Conservation (phyloP, 2,329 filamentous ascomycete species). For the Ceratocystis huliohia region DNA sequence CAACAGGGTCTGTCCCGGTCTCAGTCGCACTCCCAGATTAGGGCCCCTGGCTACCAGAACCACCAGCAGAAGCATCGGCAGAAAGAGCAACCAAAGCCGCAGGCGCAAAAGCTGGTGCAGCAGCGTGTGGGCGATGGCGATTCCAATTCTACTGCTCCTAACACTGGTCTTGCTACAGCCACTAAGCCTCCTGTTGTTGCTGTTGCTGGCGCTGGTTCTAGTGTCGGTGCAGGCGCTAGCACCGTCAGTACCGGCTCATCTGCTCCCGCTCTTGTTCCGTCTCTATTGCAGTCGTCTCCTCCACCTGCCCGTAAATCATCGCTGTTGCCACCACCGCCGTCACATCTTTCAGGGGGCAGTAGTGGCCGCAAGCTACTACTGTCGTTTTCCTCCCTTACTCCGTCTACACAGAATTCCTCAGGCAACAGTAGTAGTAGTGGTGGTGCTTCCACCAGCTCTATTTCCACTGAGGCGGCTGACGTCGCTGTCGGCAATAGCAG, state of each 20-base stretch:
- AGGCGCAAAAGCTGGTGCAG: background rate
- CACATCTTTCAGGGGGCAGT: background rate
- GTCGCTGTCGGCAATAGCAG: background rate
- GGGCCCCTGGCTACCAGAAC: background rate
- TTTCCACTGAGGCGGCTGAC: background rate
- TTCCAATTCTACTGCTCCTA: no score
- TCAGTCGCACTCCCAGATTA: background rate
- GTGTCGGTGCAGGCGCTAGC: background rate
- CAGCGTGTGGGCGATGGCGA: no score
- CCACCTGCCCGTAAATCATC: conserved; percentile 4
- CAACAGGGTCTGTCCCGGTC: conserved; percentile 4
- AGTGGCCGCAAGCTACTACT: background rate
- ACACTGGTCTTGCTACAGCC: background rate
- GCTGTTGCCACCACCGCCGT: background rate
- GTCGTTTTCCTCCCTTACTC: background rate
- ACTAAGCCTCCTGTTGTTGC: background rate
- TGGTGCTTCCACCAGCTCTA: background rate
- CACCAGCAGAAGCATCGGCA: background rate
- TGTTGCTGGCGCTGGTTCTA: background rate
- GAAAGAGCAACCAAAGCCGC: no score
- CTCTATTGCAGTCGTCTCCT: conserved; percentile 2
- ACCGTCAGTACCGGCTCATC: background rate
- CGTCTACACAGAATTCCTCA: background rate
- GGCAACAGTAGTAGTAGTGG: background rate
- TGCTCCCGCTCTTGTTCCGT: background rate